Evolutionary conservation across 306 rosid species (phyloP).

Genomic region (Glycine latifolia): DNA sequence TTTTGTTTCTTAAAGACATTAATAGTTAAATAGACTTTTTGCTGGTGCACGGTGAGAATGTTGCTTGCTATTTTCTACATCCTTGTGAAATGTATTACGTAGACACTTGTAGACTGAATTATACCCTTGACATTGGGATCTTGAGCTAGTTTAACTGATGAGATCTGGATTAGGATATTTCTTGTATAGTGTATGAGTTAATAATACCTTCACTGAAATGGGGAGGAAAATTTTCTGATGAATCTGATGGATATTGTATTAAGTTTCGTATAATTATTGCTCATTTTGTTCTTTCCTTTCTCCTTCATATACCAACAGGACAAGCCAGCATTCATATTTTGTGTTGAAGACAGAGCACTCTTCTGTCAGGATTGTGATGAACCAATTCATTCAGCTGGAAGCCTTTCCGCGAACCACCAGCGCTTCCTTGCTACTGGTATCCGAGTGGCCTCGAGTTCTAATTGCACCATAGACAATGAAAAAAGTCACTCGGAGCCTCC

Average conservation of each 20-base stretch:
- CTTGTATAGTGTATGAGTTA: neutral
- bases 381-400: conserved; percentile 77
- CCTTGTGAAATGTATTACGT: neutral
- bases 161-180: conserved; percentile 1
- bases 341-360: conserved; percentile 97
- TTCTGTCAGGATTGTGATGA: conserved; percentile 95
- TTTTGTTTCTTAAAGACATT: neutral
- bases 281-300: neutral
- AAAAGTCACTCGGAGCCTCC: conserved; percentile 73
- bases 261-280: neutral
- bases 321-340: conserved; percentile 93
- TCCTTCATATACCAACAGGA: conserved; percentile 59
- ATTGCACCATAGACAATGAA: conserved; percentile 64
- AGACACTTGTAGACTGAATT: neutral
- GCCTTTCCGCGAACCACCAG: conserved; percentile 88
- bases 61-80: too few relatives aligned
- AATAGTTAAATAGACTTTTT: neutral
- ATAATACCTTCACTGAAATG: neutral
- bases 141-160: neutral
- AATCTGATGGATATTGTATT: neutral
- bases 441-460: conserved; percentile 72
- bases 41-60: neutral
- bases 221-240: neutral
- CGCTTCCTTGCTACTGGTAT: conserved; percentile 95
- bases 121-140: neutral